Percentiles rank a stretch among this genome's conserved stretches.
Evolutionary conservation across 2,329 filamentous ascomycete genomes (phyloP).

Genomic region (Colletotrichum lindemuthianum): DNA sequence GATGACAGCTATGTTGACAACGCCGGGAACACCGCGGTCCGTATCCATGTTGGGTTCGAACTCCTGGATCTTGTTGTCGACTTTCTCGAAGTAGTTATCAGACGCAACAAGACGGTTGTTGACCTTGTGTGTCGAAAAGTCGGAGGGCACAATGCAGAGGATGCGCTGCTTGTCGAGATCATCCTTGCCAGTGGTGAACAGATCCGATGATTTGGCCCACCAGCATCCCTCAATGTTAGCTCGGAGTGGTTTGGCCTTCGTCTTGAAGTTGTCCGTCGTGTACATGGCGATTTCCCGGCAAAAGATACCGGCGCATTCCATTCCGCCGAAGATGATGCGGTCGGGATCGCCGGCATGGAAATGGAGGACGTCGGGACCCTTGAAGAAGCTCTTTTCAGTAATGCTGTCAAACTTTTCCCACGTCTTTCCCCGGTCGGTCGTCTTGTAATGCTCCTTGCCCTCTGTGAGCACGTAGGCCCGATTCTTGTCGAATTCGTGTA

Average conservation of each 20-base stretch:
- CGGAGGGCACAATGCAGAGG: constrained; percentile 82
- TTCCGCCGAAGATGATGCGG: constrained; percentile 85
- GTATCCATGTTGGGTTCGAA: constrained; percentile 82
- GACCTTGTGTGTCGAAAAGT: constrained; percentile 74
- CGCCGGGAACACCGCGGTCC: constrained; percentile 78
- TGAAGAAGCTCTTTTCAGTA: constrained; percentile 64
- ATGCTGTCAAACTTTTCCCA: constrained; percentile 81
- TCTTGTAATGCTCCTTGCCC: constrained; percentile 80
- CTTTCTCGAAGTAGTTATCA: constrained; percentile 79
- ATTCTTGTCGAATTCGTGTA: constrained; percentile 81
- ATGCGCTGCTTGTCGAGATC: constrained; percentile 76
- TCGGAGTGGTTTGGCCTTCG: constrained; percentile 70
- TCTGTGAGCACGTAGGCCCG: constrained; percentile 84
- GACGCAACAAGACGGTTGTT: constrained; percentile 84
- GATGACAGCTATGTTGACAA: constrained; percentile 83
- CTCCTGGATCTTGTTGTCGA: constrained; percentile 62
- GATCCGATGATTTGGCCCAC: constrained; percentile 83
- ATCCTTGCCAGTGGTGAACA: constrained; percentile 76
- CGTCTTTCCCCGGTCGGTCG: constrained; percentile 81
- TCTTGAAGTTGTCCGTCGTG: constrained; percentile 86
- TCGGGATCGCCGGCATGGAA: constrained; percentile 88
- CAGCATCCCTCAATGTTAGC: constrained; percentile 79
- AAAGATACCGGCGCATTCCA: constrained; percentile 71
- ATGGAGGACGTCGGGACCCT: constrained; percentile 61
- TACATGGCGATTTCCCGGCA: constrained; percentile 76